These are phyloP conservation scores for Fusarium sp. DNA, from an alignment of 2,329 filamentous ascomycete species.

Conservation along the genomic window DNA sequence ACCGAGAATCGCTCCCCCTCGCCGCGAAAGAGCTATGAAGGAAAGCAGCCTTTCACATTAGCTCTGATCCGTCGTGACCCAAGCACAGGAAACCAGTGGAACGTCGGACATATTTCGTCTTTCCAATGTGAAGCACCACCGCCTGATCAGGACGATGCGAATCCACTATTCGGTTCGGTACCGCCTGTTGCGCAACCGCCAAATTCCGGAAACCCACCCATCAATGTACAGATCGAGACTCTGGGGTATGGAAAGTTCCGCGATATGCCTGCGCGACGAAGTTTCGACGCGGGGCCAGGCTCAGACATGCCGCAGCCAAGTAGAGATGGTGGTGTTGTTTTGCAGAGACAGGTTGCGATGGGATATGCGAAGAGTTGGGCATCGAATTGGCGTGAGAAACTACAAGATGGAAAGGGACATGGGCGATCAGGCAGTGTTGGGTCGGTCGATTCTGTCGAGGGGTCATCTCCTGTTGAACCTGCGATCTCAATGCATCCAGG, in stretches of 20 bases:
- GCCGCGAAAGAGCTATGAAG: slow-evolving; percentile 49
- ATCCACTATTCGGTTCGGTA: slow-evolving; percentile 38
- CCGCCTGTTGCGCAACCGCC: slow-evolving; percentile 35
- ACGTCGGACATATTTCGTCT: slow-evolving; percentile 74
- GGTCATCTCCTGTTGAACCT: slow-evolving; percentile 44
- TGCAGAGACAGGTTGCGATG: slow-evolving; percentile 69
- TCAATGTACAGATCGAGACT: slow-evolving; percentile 64
- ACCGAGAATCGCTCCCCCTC: slow-evolving; percentile 49
- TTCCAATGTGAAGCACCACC: slow-evolving; percentile 57
- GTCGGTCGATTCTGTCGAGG: slow-evolving; percentile 49
- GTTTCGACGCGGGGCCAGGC: slow-evolving; percentile 47
- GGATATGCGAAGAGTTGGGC: slow-evolving; percentile 63
- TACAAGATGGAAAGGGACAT: slow-evolving; percentile 42
- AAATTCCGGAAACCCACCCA: slow-evolving; percentile 51
- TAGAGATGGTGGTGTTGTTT: slow-evolving; percentile 50
- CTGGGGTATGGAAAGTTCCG: slow-evolving; percentile 69
- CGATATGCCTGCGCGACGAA: slow-evolving; percentile 56
- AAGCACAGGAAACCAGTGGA: slow-evolving; percentile 76
- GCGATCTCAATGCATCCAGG: slow-evolving; percentile 54
- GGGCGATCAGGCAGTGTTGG: slow-evolving; percentile 45
- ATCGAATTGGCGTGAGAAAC: slow-evolving; percentile 58
- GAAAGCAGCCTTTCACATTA: slow-evolving; percentile 61
- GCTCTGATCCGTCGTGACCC: slow-evolving; percentile 81
- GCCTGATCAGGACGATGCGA: slow-evolving; percentile 37
- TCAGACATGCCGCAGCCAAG: slow-evolving; percentile 20